Evolutionary conservation across 192 early-diverging fungal genomes (phyloP).

Genomic region (Lunasporangiospora selenospora): DNA sequence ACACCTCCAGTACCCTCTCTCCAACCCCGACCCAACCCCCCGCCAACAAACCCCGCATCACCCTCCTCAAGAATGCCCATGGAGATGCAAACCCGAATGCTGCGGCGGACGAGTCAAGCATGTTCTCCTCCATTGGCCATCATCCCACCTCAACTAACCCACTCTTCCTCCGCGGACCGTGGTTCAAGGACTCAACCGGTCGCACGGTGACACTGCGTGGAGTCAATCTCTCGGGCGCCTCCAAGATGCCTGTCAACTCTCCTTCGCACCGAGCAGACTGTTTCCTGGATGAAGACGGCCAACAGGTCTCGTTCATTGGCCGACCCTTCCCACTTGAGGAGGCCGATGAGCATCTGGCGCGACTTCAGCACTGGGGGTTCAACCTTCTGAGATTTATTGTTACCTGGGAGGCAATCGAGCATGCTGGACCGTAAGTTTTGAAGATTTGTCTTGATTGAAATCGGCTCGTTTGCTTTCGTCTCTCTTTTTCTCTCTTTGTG

Average conservation of each 20-base stretch:
- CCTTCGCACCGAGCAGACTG: conserved; percentile 52
- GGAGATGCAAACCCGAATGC: neutral
- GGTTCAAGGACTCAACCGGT: conserved; percentile 60
- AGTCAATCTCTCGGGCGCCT: conserved; percentile 59
- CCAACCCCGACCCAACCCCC: conserved; percentile 16
- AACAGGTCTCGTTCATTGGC: conserved; percentile 72
- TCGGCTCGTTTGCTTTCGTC: too few relatives aligned
- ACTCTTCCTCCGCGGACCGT: conserved; percentile 34
- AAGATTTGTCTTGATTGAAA: too few relatives aligned
- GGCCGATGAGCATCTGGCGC: conserved; percentile 73
- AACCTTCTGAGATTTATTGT: conserved; percentile 75
- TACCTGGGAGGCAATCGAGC: conserved; percentile 80
- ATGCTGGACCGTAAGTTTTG: conserved; percentile 64
- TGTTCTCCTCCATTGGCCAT: conserved; percentile 16
- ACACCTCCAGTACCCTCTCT: conserved; percentile 22
- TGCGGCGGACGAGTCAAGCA: conserved; percentile 5
- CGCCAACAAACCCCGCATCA: conserved; percentile 16
- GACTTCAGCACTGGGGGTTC: conserved; percentile 74
- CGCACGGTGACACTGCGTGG: conserved; percentile 60
- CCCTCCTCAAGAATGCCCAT: too few relatives aligned
- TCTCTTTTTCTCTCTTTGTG: too few relatives aligned
- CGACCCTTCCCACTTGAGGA: conserved; percentile 74
- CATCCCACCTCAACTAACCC: conserved; percentile 37
- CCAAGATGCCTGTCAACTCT: conserved; percentile 56
- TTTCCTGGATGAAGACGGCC: conserved; percentile 62